Conservation (phyloP, 2,329 filamentous ascomycete genomes). For the Aureobasidium subglaciale region DNA sequence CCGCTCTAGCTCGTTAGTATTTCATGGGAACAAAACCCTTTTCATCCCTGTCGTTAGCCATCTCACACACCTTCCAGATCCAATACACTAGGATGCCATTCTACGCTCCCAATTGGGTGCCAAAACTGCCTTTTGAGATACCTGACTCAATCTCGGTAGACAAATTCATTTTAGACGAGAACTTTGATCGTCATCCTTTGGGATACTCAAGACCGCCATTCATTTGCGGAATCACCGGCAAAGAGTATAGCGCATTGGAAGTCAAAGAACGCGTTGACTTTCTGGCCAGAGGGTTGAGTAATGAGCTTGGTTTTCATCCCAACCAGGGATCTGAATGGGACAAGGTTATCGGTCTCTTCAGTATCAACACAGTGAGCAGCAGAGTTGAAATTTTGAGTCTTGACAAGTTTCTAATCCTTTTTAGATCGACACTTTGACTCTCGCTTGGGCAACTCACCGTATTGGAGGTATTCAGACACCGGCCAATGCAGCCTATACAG, state of each 20-base stretch:
- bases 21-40: not conserved
- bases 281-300: conserved; percentile 60
- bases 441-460: conserved; percentile 67
- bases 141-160: conserved; percentile 68
- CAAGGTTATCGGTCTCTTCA: conserved; percentile 69
- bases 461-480: conserved; percentile 67
- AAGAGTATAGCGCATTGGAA: conserved; percentile 56
- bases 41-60: not conserved
- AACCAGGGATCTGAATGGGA: conserved; percentile 72
- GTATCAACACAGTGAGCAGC: conserved; percentile 64
- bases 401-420: no score
- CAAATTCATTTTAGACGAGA: conserved; percentile 70
- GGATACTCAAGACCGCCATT: conserved; percentile 62
- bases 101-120: conserved; percentile 54
- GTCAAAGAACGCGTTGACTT: conserved; percentile 59
- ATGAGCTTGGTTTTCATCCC: conserved; percentile 64
- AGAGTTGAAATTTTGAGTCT: no score
- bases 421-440: conserved; percentile 68
- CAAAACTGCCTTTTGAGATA: conserved; percentile 54
- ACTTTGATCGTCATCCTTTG: conserved; percentile 59
- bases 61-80: not conserved
- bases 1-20: not conserved
- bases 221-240: conserved; percentile 68
- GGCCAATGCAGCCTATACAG: conserved; percentile 68
- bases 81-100: conserved; percentile 41